These are phyloP conservation scores for Durusdinium trenchii DNA, from an alignment of 73 alveolate species.

Conservation along the genomic window DNA sequence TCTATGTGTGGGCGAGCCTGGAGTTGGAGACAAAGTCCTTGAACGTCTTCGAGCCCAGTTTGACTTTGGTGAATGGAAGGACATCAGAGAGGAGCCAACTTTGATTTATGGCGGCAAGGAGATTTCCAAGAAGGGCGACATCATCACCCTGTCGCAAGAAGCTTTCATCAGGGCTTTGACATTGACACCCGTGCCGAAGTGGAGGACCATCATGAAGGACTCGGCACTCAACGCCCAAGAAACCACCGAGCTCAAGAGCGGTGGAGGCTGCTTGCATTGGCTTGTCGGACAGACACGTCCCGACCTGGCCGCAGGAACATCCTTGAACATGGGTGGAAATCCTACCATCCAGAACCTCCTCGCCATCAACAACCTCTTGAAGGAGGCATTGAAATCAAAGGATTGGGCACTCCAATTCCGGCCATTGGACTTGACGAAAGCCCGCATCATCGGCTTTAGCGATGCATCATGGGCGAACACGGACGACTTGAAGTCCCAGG, in stretches of 20 bases:
- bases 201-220: too few species aligned
- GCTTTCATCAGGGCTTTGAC: too few species aligned
- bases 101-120: constrained; percentile 36
- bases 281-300: too few species aligned
- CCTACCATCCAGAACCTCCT: too few species aligned
- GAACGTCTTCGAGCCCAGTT: not conserved
- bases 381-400: not conserved
- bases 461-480: constrained; percentile 30
- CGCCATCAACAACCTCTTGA: not conserved
- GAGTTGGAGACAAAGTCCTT: not conserved
- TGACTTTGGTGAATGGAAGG: constrained; percentile 42
- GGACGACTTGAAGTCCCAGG: not conserved
- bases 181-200: too few species aligned
- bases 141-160: too few species aligned
- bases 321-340: too few species aligned
- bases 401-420: not conserved
- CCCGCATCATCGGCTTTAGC: not conserved
- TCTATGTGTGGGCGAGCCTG: not conserved
- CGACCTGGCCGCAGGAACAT: too few species aligned
- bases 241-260: too few species aligned
- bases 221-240: too few species aligned
- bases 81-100: not conserved
- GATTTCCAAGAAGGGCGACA: not conserved
- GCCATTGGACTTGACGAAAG: not conserved
- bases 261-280: not conserved